Percentiles rank a stretch among this genome's conserved stretches.
Evolutionary conservation across 75 land plant genomes (phyloP).

Genomic region (Pinus taeda): DNA sequence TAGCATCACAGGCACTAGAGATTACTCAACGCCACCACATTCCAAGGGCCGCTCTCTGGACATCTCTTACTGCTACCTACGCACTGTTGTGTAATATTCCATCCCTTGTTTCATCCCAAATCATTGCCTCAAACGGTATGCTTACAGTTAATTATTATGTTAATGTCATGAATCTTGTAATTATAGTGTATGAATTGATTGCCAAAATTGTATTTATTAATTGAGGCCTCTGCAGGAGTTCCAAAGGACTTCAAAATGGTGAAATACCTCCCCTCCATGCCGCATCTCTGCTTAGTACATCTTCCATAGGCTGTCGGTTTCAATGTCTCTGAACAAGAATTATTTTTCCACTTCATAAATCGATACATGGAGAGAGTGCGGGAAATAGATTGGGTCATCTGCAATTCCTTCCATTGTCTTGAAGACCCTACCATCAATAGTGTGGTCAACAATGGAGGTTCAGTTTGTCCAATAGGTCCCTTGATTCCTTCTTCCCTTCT

Average conservation of each 20-base stretch:
- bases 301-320: not conserved
- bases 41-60: no score
- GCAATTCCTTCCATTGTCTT: conserved; percentile 3
- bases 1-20: no score
- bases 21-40: no score
- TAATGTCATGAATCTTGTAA: no score
- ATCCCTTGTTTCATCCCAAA: no score
- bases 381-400: not conserved
- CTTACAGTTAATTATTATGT: no score
- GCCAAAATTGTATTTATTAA: no score
- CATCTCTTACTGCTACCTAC: no score
- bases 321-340: not conserved
- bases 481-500: not conserved
- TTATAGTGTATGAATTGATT: no score
- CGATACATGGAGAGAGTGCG: not conserved
- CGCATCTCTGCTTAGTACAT: not conserved
- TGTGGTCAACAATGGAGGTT: not conserved
- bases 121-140: no score
- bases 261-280: conserved; percentile 4
- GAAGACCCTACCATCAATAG: not conserved
- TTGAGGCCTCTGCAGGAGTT: not conserved
- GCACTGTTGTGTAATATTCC: no score
- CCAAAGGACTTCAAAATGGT: not conserved
- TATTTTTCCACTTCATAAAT: not conserved
- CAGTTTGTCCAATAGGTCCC: not conserved